Evolutionary conservation across 2,329 filamentous ascomycete species (phyloP), one percentile per base, ranked within the genome.

Genomic region (Scytalidium sp.): DNA sequence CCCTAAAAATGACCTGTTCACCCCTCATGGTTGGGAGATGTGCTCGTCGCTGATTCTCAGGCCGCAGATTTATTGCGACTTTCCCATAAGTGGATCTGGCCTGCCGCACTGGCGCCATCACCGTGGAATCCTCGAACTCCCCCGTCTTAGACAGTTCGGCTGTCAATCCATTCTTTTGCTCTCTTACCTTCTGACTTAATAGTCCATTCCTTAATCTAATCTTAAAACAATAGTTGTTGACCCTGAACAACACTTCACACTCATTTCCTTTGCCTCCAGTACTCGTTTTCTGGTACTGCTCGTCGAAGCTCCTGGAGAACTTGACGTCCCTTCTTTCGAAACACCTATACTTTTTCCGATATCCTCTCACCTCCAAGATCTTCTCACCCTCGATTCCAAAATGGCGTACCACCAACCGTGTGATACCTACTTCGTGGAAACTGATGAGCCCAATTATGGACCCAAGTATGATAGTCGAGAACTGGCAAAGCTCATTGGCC

Each of bases 401-500:
- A 68, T 66, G 60, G 57, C 59, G 25, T 60, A 59, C 52, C 54
- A 54, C 17, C 52, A 83, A 59, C 79, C 81, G 49, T 88, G 84
- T 67, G 84, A 87, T 56, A 83, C 78, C 50, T 87, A 79, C 70
- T 87, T 87, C 61, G 80, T 86, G 49, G 84, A 88, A 60, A 76
- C 75, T 54, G 77, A 79, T 45, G 75, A 66, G 46, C 56, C 58
- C 13, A 36, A 4, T n/a, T 36, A 36, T 36, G 32, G 32, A 36
- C 32, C 32, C 32, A 36, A 58, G 23, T 54, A 50, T 42, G 56
- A 59, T 39, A 76, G 85, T 53, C 84, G 87, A 64, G 88, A 94
- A 62, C 85, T 89, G 54, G 83, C 86, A 60, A 90, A 87, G 70
- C 81, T 90, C 64, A 75, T 94, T 61, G 87, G 88, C 52, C 84